Conservation (phyloP, 164 flowering plant species). For the Aristolochia contorta region DNA sequence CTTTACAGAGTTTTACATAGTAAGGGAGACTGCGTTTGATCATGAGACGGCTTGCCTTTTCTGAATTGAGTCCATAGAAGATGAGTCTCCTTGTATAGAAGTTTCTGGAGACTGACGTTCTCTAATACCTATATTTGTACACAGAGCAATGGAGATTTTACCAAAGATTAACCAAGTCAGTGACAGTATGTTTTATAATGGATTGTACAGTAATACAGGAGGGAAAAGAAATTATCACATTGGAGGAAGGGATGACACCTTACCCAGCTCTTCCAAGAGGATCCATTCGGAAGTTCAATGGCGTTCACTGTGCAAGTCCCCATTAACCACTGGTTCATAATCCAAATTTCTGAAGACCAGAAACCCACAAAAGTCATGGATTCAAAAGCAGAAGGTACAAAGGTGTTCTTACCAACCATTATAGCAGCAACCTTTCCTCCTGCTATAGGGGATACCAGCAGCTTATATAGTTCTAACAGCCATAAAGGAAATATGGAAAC, state of each 20-base stretch:
- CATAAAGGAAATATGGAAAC: slow-evolving; percentile 66
- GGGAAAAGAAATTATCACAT: background rate
- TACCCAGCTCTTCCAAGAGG: slow-evolving; percentile 72
- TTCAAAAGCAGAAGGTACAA: too few species aligned
- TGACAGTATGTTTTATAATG: background rate
- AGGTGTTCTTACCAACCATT: too few species aligned
- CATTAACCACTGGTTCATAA: too few species aligned
- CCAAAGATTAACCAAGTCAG: background rate
- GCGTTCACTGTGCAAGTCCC: slow-evolving; percentile 65
- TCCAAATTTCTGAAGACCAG: too few species aligned
- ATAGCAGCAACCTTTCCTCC: too few species aligned
- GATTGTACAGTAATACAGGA: background rate
- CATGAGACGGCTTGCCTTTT: too few species aligned
- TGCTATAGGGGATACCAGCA: slow-evolving; percentile 63
- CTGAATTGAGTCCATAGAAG: too few species aligned
- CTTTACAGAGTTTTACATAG: too few species aligned
- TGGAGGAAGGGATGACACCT: slow-evolving; percentile 3
- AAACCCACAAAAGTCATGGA: too few species aligned
- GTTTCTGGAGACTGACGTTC: too few species aligned
- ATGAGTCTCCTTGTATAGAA: too few species aligned
- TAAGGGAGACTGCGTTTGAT: too few species aligned
- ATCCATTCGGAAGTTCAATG: slow-evolving; percentile 66
- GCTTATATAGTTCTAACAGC: slow-evolving; percentile 50
- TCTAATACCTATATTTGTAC: slow-evolving; percentile 47
- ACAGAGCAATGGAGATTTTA: background rate